Percentiles rank a stretch among this genome's conserved stretches.
Evolutionary conservation across 2,329 filamentous ascomycete genomes (phyloP).

Genomic region (Trichoderma gracile): DNA sequence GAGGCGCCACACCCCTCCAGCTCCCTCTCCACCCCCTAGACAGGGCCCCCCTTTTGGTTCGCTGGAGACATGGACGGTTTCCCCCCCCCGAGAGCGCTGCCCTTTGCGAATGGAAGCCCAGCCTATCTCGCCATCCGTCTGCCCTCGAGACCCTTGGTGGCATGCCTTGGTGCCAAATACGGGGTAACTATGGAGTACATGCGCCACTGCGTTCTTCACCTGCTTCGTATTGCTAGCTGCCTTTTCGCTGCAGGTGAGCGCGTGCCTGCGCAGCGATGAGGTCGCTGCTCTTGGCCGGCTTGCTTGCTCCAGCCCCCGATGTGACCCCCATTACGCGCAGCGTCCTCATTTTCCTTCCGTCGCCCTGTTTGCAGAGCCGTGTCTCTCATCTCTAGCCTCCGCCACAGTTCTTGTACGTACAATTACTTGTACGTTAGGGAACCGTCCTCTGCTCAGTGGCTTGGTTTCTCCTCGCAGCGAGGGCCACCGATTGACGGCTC

Average conservation of each 20-base stretch:
- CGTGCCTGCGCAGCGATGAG: constrained; percentile 5
- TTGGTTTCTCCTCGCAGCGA: background rate
- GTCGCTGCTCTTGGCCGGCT: background rate
- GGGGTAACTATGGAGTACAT: constrained; percentile 7
- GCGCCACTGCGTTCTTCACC: constrained; percentile 8
- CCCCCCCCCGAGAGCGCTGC: constrained; percentile 1
- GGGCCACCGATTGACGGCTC: constrained; percentile 7
- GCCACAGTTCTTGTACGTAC: background rate
- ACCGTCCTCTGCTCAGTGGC: background rate
- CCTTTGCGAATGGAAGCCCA: background rate
- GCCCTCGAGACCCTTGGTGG: background rate
- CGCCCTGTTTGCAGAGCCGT: background rate
- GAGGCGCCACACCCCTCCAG: constrained; percentile 13
- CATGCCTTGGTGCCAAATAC: constrained; percentile 11
- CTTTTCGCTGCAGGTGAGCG: background rate
- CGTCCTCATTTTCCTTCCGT: background rate
- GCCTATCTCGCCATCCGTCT: background rate
- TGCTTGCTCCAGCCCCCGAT: background rate
- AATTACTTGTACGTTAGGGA: too few relatives aligned
- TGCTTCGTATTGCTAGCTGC: constrained; percentile 18
- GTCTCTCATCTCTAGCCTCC: background rate
- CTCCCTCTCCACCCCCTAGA: constrained; percentile 12
- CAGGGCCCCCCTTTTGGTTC: background rate
- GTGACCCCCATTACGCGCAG: constrained; percentile 18
- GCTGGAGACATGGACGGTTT: background rate